Evolutionary conservation across 2,329 filamentous ascomycete species (phyloP).

Genomic region (Epichloe sibirici): DNA sequence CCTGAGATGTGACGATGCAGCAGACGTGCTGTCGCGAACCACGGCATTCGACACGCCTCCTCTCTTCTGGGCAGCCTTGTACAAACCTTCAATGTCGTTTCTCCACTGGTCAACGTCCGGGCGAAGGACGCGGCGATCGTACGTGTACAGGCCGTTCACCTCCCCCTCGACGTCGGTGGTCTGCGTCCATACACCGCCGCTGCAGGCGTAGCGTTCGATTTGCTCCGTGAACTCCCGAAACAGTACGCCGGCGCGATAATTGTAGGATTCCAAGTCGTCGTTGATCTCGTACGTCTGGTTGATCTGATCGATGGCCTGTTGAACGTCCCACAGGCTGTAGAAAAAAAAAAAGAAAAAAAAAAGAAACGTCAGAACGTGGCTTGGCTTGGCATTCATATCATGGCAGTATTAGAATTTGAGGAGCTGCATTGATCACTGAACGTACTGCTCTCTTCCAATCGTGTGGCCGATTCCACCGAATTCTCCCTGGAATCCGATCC

Average conservation of each 20-base stretch:
- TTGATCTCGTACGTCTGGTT: constrained; percentile 58
- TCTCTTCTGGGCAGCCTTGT: constrained; percentile 35
- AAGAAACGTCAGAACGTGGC: neutral
- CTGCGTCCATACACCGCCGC: constrained; percentile 59
- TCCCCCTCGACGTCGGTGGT: constrained; percentile 65
- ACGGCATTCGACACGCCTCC: constrained; percentile 1
- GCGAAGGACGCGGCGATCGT: constrained; percentile 49
- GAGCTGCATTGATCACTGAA: constrained; percentile 4
- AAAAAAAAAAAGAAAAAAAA: neutral
- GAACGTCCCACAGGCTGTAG: constrained; percentile 50
- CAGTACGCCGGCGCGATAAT: constrained; percentile 50
- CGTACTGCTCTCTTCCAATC: constrained; percentile 47
- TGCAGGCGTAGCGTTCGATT: constrained; percentile 49
- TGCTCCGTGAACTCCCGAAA: constrained; percentile 50
- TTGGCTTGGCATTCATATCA: too few species aligned
- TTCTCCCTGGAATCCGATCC: constrained; percentile 62
- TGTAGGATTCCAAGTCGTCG: constrained; percentile 45
- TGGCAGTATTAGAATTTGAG: too few species aligned
- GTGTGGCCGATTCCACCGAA: constrained; percentile 60
- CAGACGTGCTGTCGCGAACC: neutral
- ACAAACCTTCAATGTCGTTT: constrained; percentile 45
- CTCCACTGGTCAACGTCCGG: constrained; percentile 47
- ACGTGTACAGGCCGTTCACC: constrained; percentile 59
- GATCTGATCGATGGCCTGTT: constrained; percentile 44
- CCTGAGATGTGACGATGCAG: neutral